Evolutionary conservation across 23 red algal genomes (phyloP).

Genomic region (Pyropia yezoensis): DNA sequence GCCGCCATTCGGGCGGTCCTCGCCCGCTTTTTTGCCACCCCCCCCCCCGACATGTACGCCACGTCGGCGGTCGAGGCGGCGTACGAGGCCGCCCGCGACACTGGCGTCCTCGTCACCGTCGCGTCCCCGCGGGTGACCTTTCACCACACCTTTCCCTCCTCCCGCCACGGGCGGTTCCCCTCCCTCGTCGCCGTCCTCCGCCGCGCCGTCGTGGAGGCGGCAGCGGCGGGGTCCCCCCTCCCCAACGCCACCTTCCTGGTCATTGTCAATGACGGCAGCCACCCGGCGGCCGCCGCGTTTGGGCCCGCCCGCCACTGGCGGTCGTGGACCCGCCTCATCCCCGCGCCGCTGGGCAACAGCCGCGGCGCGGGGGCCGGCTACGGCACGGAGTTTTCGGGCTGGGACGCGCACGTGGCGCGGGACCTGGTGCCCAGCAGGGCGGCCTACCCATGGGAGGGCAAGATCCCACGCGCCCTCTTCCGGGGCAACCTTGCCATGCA

Average conservation of each 20-base stretch:
- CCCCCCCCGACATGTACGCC: too few species aligned
- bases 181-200: too few species aligned
- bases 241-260: slow-evolving; percentile 41
- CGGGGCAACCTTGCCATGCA: slow-evolving; percentile 46
- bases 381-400: slow-evolving; percentile 34
- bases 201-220: slow-evolving; percentile 8
- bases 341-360: slow-evolving; percentile 36
- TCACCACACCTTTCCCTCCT: too few species aligned
- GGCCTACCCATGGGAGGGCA: slow-evolving; percentile 44
- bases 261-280: slow-evolving; percentile 43
- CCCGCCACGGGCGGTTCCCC: too few species aligned
- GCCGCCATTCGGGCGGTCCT: too few species aligned
- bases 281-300: slow-evolving; percentile 21
- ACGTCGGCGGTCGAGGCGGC: too few species aligned
- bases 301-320: slow-evolving; percentile 45
- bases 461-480: slow-evolving; percentile 23
- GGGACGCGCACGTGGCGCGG: slow-evolving; percentile 31
- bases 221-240: not conserved
- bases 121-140: too few species aligned
- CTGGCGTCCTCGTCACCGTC: too few species aligned
- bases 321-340: slow-evolving; percentile 43
- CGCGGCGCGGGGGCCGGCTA: slow-evolving; percentile 25
- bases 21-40: too few species aligned
- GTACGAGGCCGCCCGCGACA: too few species aligned
- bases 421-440: slow-evolving; percentile 3